A percentile compares a stretch with the other conserved stretches of the same genome.
phyloP scores from a whole-genome alignment of 768 basidiomycete genomes.

The Pulveroboletus sp. region DNA sequence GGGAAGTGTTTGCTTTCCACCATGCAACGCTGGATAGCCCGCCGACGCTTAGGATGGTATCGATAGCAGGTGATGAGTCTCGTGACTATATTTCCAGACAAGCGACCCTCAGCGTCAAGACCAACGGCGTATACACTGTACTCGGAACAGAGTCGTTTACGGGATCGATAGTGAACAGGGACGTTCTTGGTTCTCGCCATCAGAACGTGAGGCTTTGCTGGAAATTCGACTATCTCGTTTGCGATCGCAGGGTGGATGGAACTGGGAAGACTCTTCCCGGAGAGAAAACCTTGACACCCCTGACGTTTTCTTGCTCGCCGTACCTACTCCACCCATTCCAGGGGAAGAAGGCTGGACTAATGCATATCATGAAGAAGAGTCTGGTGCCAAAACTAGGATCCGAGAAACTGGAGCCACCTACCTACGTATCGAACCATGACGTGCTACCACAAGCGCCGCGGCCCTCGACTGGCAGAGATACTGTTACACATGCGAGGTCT shows the following conservation, averaged over 20 bases:
- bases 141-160: slow-evolving; percentile 53
- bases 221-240: slow-evolving; percentile 78
- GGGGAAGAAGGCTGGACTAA: slow-evolving; percentile 60
- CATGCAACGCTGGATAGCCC: slow-evolving; percentile 60
- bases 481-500: slow-evolving; percentile 17
- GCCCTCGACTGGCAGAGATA: slow-evolving; percentile 1
- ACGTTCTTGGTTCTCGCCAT: slow-evolving; percentile 13
- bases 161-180: slow-evolving; percentile 14
- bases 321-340: slow-evolving; percentile 52
- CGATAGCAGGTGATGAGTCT: slow-evolving; percentile 59
- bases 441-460: slow-evolving; percentile 1
- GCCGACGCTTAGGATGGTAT: slow-evolving; percentile 68
- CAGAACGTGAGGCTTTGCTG: slow-evolving; percentile 50
- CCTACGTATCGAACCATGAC: slow-evolving; percentile 5
- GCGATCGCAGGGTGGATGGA: slow-evolving; percentile 46
- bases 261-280: slow-evolving; percentile 48
- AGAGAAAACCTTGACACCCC: slow-evolving; percentile 68
- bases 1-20: slow-evolving; percentile 65
- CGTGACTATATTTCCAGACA: slow-evolving; percentile 75
- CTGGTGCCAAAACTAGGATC: slow-evolving; percentile 61
- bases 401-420: slow-evolving; percentile 51
- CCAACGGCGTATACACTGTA: slow-evolving; percentile 72
- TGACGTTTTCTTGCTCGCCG: slow-evolving; percentile 74
- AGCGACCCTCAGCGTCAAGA: slow-evolving; percentile 62
- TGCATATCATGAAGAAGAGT: slow-evolving; percentile 70